Base-by-base conservation (phyloP, 2,329 filamentous ascomycete genomes). In the Penicillium sp. region DNA sequence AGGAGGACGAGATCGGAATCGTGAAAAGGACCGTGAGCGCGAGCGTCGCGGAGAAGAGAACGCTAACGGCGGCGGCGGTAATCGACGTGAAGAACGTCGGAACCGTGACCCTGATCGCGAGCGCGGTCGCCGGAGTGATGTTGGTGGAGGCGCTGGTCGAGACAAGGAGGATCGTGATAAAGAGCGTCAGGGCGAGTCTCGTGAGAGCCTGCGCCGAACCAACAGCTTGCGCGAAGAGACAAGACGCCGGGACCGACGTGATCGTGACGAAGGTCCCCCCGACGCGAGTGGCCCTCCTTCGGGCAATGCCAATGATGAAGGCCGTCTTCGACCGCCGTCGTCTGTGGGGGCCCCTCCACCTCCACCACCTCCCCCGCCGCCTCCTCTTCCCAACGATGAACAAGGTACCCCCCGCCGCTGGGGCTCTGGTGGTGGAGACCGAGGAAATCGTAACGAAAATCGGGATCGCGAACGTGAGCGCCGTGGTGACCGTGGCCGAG, bases 91-190 rank as follows among this genome's bases (percentile, higher is more conserved):
- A 45, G 70, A 74, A 4, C 60, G 65, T 29, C 66, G 70, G 39
- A 71, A 73, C 24, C 70, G 72, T 38, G 65, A 68, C 38, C 60
- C 58, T 41, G 67, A 70, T 41, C 68, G 70, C 33, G 71, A 73
- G 39, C 68, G 67, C 33, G 68, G 58, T 42, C 71, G 71, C 21
- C 59, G 70, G 42, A 68, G 66, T 39, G 69, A 70, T 51, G 61
- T 56, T 26, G 62, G 61, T 9, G 51, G 53, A n/a, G 53, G 53
- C 38, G 49, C 58, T 13, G 48, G 44, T 21, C 60, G 61, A 12
- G 61, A 64, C 9, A 60, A 64, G 1, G 63, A 61, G 24, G 56
- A 62, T 8, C 56, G 58, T 16, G 56, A 59, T 41, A 62, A 62
- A 28, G 62, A 64, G 28, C 62, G 66, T 44, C 59, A 61, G 10